Evolutionary conservation across 2,329 filamentous ascomycete genomes (phyloP).

Genomic region (Aspergillus arachidicola): DNA sequence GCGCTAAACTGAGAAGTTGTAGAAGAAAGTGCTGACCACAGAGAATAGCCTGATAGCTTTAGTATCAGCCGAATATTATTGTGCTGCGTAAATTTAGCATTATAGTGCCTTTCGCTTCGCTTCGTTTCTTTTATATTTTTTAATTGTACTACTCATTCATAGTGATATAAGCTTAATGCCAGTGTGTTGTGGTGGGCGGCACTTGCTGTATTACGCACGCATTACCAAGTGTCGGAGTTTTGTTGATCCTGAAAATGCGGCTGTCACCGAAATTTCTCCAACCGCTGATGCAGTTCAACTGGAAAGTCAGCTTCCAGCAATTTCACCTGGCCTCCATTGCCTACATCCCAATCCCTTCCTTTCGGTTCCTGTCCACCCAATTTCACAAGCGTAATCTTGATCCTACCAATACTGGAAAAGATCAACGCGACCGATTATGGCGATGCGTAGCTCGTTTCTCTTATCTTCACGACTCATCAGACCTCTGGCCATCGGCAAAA

Average conservation of each 20-base stretch:
- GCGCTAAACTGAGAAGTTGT: background rate
- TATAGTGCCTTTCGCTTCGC: background rate
- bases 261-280: constrained; percentile 33
- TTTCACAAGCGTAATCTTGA: background rate
- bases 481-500: constrained; percentile 27
- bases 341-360: background rate
- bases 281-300: background rate
- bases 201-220: no score
- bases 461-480: constrained; percentile 30
- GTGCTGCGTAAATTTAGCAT: background rate
- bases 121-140: background rate
- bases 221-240: constrained; percentile 27
- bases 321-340: background rate
- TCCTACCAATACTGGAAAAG: background rate
- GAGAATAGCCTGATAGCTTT: background rate
- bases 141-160: background rate
- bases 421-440: constrained; percentile 25
- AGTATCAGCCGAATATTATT: background rate
- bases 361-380: background rate
- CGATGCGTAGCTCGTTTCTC: constrained; percentile 32
- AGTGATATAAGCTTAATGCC: background rate
- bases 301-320: background rate
- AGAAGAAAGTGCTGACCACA: background rate
- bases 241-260: constrained; percentile 31
- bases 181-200: background rate